A percentile compares a stretch with the other conserved stretches of the same genome.
Conservation (phyloP, 768 basidiomycete species). For the Tricholoma furcatifolium region DNA sequence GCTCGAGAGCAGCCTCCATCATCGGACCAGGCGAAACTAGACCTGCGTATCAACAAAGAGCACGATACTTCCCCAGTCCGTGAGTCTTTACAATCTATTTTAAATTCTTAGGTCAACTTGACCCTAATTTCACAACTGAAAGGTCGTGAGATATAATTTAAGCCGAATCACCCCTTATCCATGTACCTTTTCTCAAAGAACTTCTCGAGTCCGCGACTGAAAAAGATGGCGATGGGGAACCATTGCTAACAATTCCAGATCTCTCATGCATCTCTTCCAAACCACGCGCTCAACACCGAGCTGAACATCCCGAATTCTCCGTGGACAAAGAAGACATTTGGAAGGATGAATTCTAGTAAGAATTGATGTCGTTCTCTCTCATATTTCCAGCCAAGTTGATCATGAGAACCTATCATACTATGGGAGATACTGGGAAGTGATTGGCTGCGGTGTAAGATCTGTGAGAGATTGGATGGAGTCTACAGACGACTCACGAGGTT, state of each 20-base stretch:
- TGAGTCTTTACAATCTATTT: conserved; percentile 40
- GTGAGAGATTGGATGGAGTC: too few species aligned
- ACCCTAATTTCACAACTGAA: conserved; percentile 34
- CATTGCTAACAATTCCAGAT: conserved; percentile 55
- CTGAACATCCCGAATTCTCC: conserved; percentile 55
- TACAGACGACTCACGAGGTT: too few species aligned
- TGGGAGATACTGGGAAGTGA: too few species aligned
- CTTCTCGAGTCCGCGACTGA: conserved; percentile 60
- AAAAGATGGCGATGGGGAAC: conserved; percentile 46
- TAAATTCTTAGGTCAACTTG: neutral
- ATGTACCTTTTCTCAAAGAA: conserved; percentile 50
- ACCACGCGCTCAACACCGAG: conserved; percentile 57
- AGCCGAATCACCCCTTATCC: conserved; percentile 53
- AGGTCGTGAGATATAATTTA: conserved; percentile 45
- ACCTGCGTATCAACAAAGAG: conserved; percentile 74
- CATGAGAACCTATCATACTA: too few species aligned
- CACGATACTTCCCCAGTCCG: conserved; percentile 65
- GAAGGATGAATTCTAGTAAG: too few species aligned
- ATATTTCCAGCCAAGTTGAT: too few species aligned
- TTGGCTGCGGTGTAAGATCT: too few species aligned
- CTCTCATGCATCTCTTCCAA: conserved; percentile 55
- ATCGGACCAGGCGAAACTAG: conserved; percentile 66
- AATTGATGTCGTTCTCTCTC: too few species aligned
- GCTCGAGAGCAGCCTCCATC: too few species aligned
- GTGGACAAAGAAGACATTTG: conserved; percentile 52